Conservation (phyloP, 2,329 filamentous ascomycete genomes). For the Aspergillus sojae region DNA sequence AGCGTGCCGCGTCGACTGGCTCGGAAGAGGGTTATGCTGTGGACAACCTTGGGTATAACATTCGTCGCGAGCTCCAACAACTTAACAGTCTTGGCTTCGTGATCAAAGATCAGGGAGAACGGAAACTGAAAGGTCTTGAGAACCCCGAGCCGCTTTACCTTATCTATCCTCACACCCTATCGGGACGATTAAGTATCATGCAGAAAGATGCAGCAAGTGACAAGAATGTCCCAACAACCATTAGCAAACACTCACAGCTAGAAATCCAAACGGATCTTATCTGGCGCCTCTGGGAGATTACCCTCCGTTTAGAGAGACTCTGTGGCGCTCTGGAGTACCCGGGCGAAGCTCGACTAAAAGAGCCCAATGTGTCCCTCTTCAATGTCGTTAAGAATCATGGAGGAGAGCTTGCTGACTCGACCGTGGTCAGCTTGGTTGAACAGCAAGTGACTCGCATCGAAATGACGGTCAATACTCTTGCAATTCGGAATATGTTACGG, state of each 20-base stretch:
- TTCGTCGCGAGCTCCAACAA: conserved; percentile 83
- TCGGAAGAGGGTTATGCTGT: conserved; percentile 77
- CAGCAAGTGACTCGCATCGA: conserved; percentile 96
- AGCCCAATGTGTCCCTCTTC: conserved; percentile 80
- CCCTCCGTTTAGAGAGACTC: conserved; percentile 86
- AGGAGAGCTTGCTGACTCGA: conserved; percentile 84
- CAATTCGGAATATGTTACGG: conserved; percentile 75
- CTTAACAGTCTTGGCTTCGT: conserved; percentile 92
- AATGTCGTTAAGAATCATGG: conserved; percentile 72
- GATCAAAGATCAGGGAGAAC: conserved; percentile 93
- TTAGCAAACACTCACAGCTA: conserved; percentile 65
- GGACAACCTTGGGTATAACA: conserved; percentile 72
- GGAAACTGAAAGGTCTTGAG: conserved; percentile 93
- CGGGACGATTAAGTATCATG: conserved; percentile 62
- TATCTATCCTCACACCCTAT: conserved; percentile 87
- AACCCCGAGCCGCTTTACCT: conserved; percentile 96
- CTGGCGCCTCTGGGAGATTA: conserved; percentile 88
- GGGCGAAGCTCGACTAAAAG: conserved; percentile 65
- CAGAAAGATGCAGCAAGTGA: conserved; percentile 53
- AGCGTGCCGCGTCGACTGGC: conserved; percentile 67
- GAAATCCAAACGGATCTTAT: conserved; percentile 83
- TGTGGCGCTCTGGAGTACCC: conserved; percentile 83
- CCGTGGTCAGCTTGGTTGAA: conserved; percentile 86
- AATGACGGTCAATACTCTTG: conserved; percentile 79
- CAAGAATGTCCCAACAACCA: conserved; percentile 53